Conservation (phyloP, 2,329 filamentous ascomycete genomes). For the Xylaria digitata region DNA sequence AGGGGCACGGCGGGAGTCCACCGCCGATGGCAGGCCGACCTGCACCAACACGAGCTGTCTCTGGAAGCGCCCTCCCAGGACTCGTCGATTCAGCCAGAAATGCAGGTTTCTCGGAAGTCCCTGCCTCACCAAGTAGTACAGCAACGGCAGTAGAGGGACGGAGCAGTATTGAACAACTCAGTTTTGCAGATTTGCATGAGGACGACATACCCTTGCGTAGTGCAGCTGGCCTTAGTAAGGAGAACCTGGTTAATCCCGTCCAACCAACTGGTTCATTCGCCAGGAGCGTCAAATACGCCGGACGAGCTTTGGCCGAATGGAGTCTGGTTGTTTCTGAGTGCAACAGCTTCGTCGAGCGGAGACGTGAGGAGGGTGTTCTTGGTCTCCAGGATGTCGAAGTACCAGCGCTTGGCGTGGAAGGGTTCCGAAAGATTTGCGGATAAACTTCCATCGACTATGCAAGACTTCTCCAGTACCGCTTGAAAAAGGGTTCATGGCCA, state of each 20-base stretch:
- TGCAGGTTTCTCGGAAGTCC: slow-evolving; percentile 54
- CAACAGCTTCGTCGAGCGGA: slow-evolving; percentile 82
- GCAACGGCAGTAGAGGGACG: slow-evolving; percentile 42
- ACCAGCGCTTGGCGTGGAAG: slow-evolving; percentile 72
- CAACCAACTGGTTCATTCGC: slow-evolving; percentile 60
- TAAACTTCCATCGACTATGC: background rate
- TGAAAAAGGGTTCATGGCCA: background rate
- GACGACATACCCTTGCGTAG: slow-evolving; percentile 41
- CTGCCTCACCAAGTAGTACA: slow-evolving; percentile 45
- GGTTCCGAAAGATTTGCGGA: slow-evolving; percentile 59
- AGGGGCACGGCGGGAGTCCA: slow-evolving; percentile 54
- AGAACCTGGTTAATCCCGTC: slow-evolving; percentile 56
- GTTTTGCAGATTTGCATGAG: slow-evolving; percentile 39
- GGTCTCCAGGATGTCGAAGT: slow-evolving; percentile 76
- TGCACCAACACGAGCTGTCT: slow-evolving; percentile 60
- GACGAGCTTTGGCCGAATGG: slow-evolving; percentile 83
- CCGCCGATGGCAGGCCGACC: slow-evolving; percentile 55
- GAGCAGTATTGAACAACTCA: slow-evolving; percentile 40
- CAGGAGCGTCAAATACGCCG: slow-evolving; percentile 69
- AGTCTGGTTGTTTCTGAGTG: slow-evolving; percentile 78
- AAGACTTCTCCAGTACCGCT: background rate
- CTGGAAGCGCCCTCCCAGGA: slow-evolving; percentile 59
- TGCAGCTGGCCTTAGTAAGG: slow-evolving; percentile 42
- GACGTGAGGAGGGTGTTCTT: slow-evolving; percentile 78
- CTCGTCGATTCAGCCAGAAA: slow-evolving; percentile 64